Percentiles rank a stretch among this genome's conserved stretches.
These are phyloP conservation scores for Leccinum variabile DNA, from an alignment of 1,284 basidiomycete species.

Conservation along the genomic window DNA sequence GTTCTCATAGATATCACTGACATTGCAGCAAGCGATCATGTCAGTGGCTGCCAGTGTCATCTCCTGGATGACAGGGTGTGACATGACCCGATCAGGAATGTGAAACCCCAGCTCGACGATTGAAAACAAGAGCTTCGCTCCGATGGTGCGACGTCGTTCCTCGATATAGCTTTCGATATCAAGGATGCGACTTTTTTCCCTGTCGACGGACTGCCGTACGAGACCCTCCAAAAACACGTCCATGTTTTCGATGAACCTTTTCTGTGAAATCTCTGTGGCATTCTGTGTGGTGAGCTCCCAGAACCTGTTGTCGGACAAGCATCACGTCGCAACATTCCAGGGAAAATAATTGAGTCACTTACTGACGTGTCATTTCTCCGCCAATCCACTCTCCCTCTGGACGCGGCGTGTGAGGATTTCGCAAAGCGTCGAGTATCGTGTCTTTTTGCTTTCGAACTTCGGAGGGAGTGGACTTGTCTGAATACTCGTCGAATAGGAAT, in stretches of 20 bases:
- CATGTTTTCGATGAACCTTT: background rate
- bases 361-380: background rate
- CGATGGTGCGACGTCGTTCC: background rate
- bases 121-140: background rate
- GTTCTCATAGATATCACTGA: background rate
- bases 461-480: background rate
- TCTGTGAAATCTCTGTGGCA: background rate
- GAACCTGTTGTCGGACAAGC: background rate
- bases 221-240: background rate
- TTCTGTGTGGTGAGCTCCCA: background rate
- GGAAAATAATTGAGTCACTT: background rate
- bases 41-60: background rate
- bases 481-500: background rate
- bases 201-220: background rate
- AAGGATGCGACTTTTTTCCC: background rate
- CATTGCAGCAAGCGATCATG: background rate
- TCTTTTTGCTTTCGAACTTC: background rate
- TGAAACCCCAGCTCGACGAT: background rate
- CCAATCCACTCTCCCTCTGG: background rate
- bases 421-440: background rate
- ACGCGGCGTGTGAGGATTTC: background rate
- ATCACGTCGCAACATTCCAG: background rate
- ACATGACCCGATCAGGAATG: background rate
- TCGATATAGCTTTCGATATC: background rate
- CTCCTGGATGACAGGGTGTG: background rate